A percentile compares a stretch with the other conserved stretches of the same genome.
Evolutionary conservation across 2,329 filamentous ascomycete genomes (phyloP).

Genomic region (Dichotomopilus funicola): DNA sequence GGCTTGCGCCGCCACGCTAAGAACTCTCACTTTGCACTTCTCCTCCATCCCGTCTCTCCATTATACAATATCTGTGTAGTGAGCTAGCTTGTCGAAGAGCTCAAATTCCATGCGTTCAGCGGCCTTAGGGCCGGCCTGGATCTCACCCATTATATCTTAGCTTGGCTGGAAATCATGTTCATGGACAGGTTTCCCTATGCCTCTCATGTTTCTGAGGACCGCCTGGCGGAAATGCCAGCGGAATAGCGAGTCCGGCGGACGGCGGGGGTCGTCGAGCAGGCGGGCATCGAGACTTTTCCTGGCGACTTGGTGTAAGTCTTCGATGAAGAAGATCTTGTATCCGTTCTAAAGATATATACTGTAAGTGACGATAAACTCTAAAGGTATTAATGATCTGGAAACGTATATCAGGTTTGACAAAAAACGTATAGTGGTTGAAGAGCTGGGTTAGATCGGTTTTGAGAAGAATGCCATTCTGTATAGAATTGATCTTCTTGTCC

Average conservation of each 20-base stretch:
- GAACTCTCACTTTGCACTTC: not conserved
- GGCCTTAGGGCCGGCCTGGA: conserved; percentile 1
- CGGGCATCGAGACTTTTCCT: not conserved
- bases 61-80: conserved; percentile 1
- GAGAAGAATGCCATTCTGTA: conserved; percentile 4
- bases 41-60: not conserved
- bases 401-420: conserved; percentile 8
- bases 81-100: conserved; percentile 2
- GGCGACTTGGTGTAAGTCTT: not conserved
- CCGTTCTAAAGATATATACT: not conserved
- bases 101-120: conserved; percentile 7
- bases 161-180: conserved; percentile 1
- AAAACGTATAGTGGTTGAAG: not conserved
- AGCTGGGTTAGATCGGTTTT: not conserved
- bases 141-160: conserved; percentile 3
- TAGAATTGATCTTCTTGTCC: conserved; percentile 1
- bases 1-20: not conserved
- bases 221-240: conserved; percentile 6
- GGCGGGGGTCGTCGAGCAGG: conserved; percentile 1
- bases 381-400: not conserved
- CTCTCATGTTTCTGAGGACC: conserved; percentile 3
- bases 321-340: conserved; percentile 1
- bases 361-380: not conserved
- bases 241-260: not conserved
- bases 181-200: not conserved